Percentiles rank a stretch among this genome's conserved stretches.
These are phyloP conservation scores for Mycena sanguinolenta DNA, from an alignment of 768 basidiomycete species.

Conservation along the genomic window DNA sequence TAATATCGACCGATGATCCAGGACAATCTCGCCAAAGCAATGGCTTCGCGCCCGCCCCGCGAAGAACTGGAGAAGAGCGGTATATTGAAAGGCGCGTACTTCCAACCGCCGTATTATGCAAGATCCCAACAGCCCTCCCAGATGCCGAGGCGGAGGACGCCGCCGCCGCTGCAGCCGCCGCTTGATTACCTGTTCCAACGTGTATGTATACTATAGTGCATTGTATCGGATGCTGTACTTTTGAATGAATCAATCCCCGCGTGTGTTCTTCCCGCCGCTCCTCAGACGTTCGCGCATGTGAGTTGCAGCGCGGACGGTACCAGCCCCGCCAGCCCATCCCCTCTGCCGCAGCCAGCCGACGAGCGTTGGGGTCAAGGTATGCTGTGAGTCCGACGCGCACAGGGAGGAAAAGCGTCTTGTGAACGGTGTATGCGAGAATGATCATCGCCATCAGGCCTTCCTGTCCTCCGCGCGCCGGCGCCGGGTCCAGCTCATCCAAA, in stretches of 20 bases:
- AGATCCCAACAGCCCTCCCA: slow-evolving; percentile 6
- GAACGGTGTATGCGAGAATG: slow-evolving; percentile 92
- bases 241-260: slow-evolving; percentile 33
- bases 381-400: slow-evolving; percentile 91
- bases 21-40: slow-evolving; percentile 74
- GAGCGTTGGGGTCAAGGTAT: slow-evolving; percentile 84
- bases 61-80: slow-evolving; percentile 76
- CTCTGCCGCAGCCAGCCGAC: slow-evolving; percentile 85
- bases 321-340: slow-evolving; percentile 87
- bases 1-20: slow-evolving; percentile 38
- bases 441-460: slow-evolving; percentile 94
- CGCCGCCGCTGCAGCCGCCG: slow-evolving; percentile 24
- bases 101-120: background rate
- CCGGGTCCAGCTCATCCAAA: slow-evolving; percentile 70
- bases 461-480: slow-evolving; percentile 55
- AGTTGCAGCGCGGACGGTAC: slow-evolving; percentile 72
- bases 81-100: slow-evolving; percentile 59
- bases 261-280: slow-evolving; percentile 46
- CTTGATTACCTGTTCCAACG: slow-evolving; percentile 26
- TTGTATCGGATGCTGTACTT: slow-evolving; percentile 25
- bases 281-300: slow-evolving; percentile 63
- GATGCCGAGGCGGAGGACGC: slow-evolving; percentile 35
- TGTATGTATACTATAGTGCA: slow-evolving; percentile 31
- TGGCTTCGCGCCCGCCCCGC: slow-evolving; percentile 69
- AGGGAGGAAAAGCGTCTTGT: slow-evolving; percentile 95